Evolutionary conservation across 2,329 filamentous ascomycete genomes (phyloP).

Genomic region (Alternaria ventricosa): DNA sequence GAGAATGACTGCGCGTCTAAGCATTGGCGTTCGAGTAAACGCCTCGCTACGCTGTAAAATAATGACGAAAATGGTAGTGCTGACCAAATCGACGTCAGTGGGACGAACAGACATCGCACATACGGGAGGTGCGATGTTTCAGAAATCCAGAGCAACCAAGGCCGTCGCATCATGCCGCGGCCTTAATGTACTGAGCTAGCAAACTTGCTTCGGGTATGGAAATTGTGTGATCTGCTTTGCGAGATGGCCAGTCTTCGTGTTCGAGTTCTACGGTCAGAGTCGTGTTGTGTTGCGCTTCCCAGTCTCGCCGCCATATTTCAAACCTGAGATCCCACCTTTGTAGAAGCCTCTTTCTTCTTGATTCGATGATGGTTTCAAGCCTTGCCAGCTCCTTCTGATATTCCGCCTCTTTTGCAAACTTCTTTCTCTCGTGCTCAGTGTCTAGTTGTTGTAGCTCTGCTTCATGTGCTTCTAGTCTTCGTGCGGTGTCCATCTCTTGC

Average conservation of each 20-base stretch:
- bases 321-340: conserved; percentile 51
- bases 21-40: background rate
- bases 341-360: conserved; percentile 39
- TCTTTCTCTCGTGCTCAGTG: conserved; percentile 42
- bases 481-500: conserved; percentile 50
- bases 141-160: background rate
- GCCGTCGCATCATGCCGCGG: conserved; percentile 8
- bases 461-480: conserved; percentile 48
- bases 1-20: background rate
- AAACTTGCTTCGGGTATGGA: conserved; percentile 30
- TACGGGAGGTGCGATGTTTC: background rate
- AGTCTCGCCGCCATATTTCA: conserved; percentile 48
- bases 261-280: conserved; percentile 29
- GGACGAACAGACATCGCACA: background rate
- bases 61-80: background rate
- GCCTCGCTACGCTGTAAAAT: conserved; percentile 4
- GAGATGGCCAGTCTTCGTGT: conserved; percentile 41
- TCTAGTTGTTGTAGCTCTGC: conserved; percentile 48
- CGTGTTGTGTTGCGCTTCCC: conserved; percentile 38
- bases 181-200: conserved; percentile 26
- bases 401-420: conserved; percentile 39
- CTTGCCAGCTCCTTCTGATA: conserved; percentile 44
- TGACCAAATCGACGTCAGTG: background rate
- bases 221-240: conserved; percentile 14
- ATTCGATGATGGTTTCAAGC: conserved; percentile 42